Percentiles rank a stretch among this genome's conserved stretches.
phyloP scores from a whole-genome alignment of 2,329 filamentous ascomycete genomes.

The Phyllosticta citriasiana region DNA sequence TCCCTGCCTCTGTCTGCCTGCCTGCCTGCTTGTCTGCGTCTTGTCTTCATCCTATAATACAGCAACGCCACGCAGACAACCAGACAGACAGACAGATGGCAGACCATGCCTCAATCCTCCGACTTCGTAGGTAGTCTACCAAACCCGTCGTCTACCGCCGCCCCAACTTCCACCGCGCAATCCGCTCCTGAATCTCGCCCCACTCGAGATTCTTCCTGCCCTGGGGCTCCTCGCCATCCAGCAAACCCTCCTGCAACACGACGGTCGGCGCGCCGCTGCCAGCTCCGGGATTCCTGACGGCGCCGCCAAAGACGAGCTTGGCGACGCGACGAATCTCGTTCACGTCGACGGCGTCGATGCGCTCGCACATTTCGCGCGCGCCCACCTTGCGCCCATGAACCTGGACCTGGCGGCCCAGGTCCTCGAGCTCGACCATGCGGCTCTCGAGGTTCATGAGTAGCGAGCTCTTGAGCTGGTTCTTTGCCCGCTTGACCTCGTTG shows the following conservation, averaged over 20 bases:
- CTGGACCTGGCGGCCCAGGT: slow-evolving; percentile 88
- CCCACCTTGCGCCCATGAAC: slow-evolving; percentile 91
- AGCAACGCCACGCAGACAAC: too few species aligned
- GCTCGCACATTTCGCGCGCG: slow-evolving; percentile 82
- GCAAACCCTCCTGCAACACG: slow-evolving; percentile 80
- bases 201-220: slow-evolving; percentile 62
- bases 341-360: slow-evolving; percentile 74
- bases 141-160: slow-evolving; percentile 33
- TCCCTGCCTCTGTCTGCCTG: too few species aligned
- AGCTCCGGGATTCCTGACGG: slow-evolving; percentile 61
- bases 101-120: too few species aligned
- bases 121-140: too few species aligned
- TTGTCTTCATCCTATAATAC: too few species aligned
- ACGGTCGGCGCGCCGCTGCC: slow-evolving; percentile 89
- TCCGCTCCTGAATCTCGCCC: slow-evolving; percentile 82
- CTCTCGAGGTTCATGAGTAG: slow-evolving; percentile 96
- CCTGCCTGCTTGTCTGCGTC: too few species aligned
- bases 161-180: slow-evolving; percentile 75
- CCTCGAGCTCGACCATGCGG: slow-evolving; percentile 94
- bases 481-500: slow-evolving; percentile 78
- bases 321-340: slow-evolving; percentile 76
- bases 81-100: too few species aligned
- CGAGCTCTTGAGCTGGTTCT: slow-evolving; percentile 87
- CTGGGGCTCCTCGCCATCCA: slow-evolving; percentile 47
- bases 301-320: slow-evolving; percentile 63